Base-by-base conservation (phyloP, 2,329 filamentous ascomycete genomes). In the Pseudodiploospora longispora region DNA sequence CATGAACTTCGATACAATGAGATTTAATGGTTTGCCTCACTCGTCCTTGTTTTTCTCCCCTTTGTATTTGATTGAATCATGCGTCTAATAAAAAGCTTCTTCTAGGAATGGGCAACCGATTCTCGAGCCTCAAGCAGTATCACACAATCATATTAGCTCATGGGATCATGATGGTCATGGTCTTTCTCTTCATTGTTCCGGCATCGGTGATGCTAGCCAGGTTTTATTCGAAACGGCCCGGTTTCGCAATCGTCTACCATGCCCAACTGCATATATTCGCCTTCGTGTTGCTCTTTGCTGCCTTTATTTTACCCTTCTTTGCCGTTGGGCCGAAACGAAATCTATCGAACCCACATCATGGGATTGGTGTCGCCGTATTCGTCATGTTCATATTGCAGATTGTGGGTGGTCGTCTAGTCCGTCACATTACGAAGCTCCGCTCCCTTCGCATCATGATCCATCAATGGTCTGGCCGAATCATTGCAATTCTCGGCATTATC, bases 61-160 rank as follows among this genome's bases (percentile, higher is more conserved):
- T 30, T 40, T 37, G 34, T 37, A 19, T 19, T 19, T 19, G 19
- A 19, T 19, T 19, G 19, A 19, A 19, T 19, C 19, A 19, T 19
- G 19, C 19, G 19, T 44, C 43, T 51, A 36, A 54, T 57, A 54
- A 50, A 47, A 35, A n/a, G 31, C 19, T 33, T 30, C 19, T 34
- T n/a, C 39, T 35, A 87, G 84, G 86, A 61, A 90, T 91, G 86
- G 85, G 80, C 47, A 90, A 89, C 60, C 81, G 86, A 47, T 91
- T 91, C 62, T 72, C 77, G 41, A 77, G 76, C 8, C 64, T 88
- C 50, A 60, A 72, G 8, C 76, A 85, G 55, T 94, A 94, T 59
- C 83, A 87, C 56, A 68, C 63, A 29, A 71, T 91, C 38, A 76
- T 94, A 44, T 67, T 73, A 29, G 85, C 78, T 32, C 87, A 94